Base-by-base conservation (phyloP, 176 grass and related monocot genomes). In the Panicum miliaceum region DNA sequence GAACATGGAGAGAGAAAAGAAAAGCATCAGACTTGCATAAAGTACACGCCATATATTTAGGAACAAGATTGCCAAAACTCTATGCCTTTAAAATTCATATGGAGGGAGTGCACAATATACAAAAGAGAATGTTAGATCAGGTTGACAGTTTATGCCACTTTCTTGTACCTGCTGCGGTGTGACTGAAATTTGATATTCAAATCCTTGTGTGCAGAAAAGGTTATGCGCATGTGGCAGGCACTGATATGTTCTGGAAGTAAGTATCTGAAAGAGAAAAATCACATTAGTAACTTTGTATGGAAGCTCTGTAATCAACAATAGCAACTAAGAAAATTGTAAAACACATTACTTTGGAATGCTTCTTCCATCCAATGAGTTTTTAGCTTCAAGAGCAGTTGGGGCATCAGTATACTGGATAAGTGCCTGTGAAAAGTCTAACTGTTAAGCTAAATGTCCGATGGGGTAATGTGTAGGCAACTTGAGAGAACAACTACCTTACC, bases 101-200 rank as follows among this genome's bases (percentile, higher is more conserved):
- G 29, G 14, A 35, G 6, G 29, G 32, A 66, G 63, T 66, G 37
- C 61, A 18, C 12, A 15, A 7, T 64, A 76, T 34, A 23, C 42
- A 65, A 79, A 83, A 64, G 43, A 75, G 22, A 80, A 19, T 11
- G 82, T 46, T 79, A 64, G 26, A 81, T 64, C 64, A 81, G 42
- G 64, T 35, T 71, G 20, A 60, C 58, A 51, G 7, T 1, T 46
- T 8, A 29, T 60, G 23, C 50, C 22, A 36, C 46, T 76, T 83
- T 58, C 16, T 58, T 60, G 34, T 85, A 99, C 93, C 96, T 99
- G 91, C 96, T 99, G 38, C 96, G 91, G 78, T 99, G 93, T 64
- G 96, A 99, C 77, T 99, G 96, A 87, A 96, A 99, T 83, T 94
- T 99, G 81, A 99, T 99, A 85, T 89, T 99, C 84, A 99, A 87